These are phyloP conservation scores for Pontederia paniculata DNA, from an alignment of 176 grass and related monocot species.

Conservation along the genomic window DNA sequence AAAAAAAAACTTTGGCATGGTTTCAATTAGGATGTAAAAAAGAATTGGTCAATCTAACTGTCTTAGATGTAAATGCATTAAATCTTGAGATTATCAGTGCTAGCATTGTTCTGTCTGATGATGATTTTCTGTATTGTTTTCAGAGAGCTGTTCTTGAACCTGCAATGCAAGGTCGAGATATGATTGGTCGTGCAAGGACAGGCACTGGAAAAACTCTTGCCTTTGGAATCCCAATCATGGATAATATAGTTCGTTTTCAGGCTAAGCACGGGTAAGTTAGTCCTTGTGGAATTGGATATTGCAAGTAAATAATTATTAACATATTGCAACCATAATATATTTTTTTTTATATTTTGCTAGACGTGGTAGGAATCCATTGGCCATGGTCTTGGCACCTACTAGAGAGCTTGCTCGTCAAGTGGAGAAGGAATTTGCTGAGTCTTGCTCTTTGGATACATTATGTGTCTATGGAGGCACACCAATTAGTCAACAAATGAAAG, in stretches of 20 bases:
- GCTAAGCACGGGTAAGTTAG: conserved; percentile 70
- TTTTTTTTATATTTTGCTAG: conserved; percentile 16
- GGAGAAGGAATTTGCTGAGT: conserved; percentile 92
- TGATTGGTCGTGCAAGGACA: conserved; percentile 86
- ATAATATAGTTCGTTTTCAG: conserved; percentile 60
- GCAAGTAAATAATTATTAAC: background rate
- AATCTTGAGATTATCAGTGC: background rate
- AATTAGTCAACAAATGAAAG: conserved; percentile 69
- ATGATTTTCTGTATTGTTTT: conserved; percentile 10
- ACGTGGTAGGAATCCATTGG: conserved; percentile 61
- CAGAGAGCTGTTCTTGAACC: conserved; percentile 89
- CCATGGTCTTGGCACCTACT: conserved; percentile 75
- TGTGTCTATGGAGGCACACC: conserved; percentile 88
- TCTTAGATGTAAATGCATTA: background rate
- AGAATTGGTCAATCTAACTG: no score
- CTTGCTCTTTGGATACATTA: conserved; percentile 58
- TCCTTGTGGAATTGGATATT: conserved; percentile 6
- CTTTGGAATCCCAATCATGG: conserved; percentile 94
- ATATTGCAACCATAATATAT: background rate
- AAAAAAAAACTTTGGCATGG: no score
- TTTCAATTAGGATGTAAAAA: background rate
- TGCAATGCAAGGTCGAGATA: conserved; percentile 84
- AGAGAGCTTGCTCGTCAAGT: conserved; percentile 89
- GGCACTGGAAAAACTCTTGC: conserved; percentile 89
- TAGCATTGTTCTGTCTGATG: background rate